Conservation (phyloP, 441 rosid species). For the Jatropha podagrica region DNA sequence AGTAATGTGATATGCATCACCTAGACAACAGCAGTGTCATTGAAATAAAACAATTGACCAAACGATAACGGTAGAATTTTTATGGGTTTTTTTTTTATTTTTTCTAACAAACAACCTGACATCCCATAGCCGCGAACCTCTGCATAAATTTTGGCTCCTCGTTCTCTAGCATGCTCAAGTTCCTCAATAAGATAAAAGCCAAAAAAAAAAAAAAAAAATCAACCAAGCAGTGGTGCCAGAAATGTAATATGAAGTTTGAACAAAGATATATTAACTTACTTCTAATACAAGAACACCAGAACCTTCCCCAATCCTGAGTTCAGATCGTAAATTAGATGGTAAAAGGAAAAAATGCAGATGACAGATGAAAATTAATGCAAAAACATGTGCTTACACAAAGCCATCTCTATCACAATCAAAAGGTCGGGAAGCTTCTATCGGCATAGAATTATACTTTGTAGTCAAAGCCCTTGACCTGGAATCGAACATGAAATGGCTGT, state of each 20-base stretch:
- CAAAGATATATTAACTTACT: slow-evolving; percentile 44
- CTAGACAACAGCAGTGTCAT: slow-evolving; percentile 38
- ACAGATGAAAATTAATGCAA: slow-evolving; percentile 10
- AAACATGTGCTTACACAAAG: slow-evolving; percentile 71
- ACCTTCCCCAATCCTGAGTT: slow-evolving; percentile 92
- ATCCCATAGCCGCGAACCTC: slow-evolving; percentile 96
- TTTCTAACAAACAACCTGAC: slow-evolving; percentile 63
- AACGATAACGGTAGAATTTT: slow-evolving; percentile 10
- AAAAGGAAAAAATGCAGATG: neutral
- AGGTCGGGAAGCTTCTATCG: slow-evolving; percentile 91
- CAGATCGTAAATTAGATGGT: slow-evolving; percentile 21
- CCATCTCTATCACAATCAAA: slow-evolving; percentile 94
- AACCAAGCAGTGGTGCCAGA: slow-evolving; percentile 7
- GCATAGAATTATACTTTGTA: slow-evolving; percentile 68
- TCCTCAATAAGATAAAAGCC: slow-evolving; percentile 45
- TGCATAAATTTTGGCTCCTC: slow-evolving; percentile 89
- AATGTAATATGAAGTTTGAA: slow-evolving; percentile 4
- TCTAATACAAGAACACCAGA: slow-evolving; percentile 81
- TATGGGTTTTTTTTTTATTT: neutral
- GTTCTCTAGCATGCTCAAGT: slow-evolving; percentile 85
- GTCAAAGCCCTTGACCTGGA: slow-evolving; percentile 88
- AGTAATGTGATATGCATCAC: slow-evolving; percentile 96
- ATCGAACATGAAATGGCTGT: slow-evolving; percentile 21
- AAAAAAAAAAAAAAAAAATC: slow-evolving; percentile 11
- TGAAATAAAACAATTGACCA: slow-evolving; percentile 18